These are phyloP conservation scores for Coprinopsis marcescibilis DNA, from an alignment of 768 basidiomycete genomes.

Conservation along the genomic window DNA sequence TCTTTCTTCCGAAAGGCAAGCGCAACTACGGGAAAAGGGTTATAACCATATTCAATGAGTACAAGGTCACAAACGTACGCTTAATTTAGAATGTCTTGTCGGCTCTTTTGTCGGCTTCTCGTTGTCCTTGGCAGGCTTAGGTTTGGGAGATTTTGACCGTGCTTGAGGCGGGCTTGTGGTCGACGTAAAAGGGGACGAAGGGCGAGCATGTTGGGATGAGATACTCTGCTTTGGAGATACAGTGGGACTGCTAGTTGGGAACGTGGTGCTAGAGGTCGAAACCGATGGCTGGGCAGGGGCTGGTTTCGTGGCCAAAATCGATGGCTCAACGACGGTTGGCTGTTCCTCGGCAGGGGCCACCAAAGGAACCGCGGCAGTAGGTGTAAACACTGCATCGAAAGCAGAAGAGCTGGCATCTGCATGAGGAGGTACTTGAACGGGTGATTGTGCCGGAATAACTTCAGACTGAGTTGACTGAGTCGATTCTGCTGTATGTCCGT, in stretches of 20 bases:
- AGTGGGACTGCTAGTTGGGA: conserved; percentile 5
- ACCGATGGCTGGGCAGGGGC: conserved; percentile 3
- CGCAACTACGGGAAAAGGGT: conserved; percentile 47
- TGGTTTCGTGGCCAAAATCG: too few species aligned
- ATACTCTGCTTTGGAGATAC: conserved; percentile 28
- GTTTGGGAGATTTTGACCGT: conserved; percentile 44
- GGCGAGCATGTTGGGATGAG: conserved; percentile 29
- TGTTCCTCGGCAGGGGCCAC: conserved; percentile 25
- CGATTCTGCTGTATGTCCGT: conserved; percentile 4
- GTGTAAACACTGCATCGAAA: conserved; percentile 44
- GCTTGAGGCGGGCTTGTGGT: conserved; percentile 37
- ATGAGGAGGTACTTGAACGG: not conserved
- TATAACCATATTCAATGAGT: conserved; percentile 3
- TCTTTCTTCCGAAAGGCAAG: conserved; percentile 73
- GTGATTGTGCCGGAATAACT: not conserved
- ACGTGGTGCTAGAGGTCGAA: conserved; percentile 8
- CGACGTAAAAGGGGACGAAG: conserved; percentile 18
- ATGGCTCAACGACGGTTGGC: too few species aligned
- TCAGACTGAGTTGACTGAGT: not conserved
- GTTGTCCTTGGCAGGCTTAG: conserved; percentile 53
- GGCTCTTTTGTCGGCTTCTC: conserved; percentile 53
- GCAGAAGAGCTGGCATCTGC: conserved; percentile 18
- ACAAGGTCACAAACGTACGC: conserved; percentile 43
- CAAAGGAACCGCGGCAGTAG: conserved; percentile 24
- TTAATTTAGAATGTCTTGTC: conserved; percentile 67